Base-by-base conservation (phyloP, 2,329 filamentous ascomycete genomes). In the Xylaria sp. region DNA sequence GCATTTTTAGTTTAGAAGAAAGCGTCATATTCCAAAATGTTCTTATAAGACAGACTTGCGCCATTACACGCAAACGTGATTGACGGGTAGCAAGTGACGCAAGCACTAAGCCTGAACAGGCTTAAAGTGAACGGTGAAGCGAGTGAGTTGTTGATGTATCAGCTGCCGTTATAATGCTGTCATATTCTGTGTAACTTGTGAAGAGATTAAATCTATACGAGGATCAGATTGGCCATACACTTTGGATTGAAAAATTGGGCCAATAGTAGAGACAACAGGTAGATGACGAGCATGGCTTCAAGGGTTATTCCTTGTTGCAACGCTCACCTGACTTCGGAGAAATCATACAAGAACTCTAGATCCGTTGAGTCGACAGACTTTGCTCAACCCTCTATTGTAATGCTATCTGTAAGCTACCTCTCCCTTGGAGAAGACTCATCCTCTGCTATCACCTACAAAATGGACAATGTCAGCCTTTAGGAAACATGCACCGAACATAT, bases 291-390 rank as follows among this genome's bases (percentile, higher is more conserved):
- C 56, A 68, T 65, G 57, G 53, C 46, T 68, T 68, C n/a, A 55
- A 59, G 41, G 68, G 36, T 39, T 58, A 32, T 55, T 58, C 68
- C 60, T 66, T 66, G 65, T 64, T 56, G 50, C 56, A 59, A 55
- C 32, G 60, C 63, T 66, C 66, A 69, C 69, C 63, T 68, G 66
- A 70, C 62, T 50, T 59, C 50, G 32, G 59, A 39, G 48, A 61
- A 56, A 48, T 59, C 46, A 36, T 39, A 32, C 9, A n/a, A n/a
- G n/a, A n/a, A n/a, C 57, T 13, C 53, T 32, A 30, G n/a, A 30
- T 57, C 32, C 32, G 28, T 45, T 48, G 15, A 41, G 43, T 25
- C 34, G 23, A 60, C 46, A 20, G 10, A 30, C 32, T 25, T 20
- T 60, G 34, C 12, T 48, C 28, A 9, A 46, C 43, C 20, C 9